These are phyloP conservation scores for Skeletonema potamos DNA, from an alignment of 108 stramenopile genomes.

Conservation along the genomic window DNA sequence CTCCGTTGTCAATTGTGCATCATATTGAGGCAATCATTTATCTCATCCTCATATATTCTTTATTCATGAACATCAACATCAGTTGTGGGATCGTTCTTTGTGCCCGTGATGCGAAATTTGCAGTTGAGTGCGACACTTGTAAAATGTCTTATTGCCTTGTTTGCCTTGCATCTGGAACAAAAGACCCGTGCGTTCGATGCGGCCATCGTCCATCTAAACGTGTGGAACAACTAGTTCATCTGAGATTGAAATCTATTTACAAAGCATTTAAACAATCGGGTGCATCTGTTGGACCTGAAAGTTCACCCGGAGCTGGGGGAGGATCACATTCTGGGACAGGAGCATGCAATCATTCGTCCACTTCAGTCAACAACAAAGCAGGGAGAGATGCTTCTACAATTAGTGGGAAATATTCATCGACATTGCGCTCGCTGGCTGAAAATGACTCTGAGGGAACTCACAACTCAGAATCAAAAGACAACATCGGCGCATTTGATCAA, in stretches of 20 bases:
- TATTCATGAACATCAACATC: not conserved
- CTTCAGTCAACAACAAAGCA: slow-evolving; percentile 5
- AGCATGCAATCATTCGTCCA: not conserved
- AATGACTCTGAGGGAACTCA: slow-evolving; percentile 24
- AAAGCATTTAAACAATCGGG: slow-evolving; percentile 88
- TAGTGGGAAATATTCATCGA: slow-evolving; percentile 48
- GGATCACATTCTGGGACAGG: slow-evolving; percentile 11
- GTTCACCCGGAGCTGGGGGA: slow-evolving; percentile 10
- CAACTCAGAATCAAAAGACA: slow-evolving; percentile 27
- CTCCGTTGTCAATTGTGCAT: not conserved
- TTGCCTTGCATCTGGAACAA: slow-evolving; percentile 84
- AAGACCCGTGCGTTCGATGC: slow-evolving; percentile 90
- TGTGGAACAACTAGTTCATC: slow-evolving; percentile 90
- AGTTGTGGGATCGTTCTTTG: slow-evolving; percentile 92
- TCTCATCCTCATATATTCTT: not conserved
- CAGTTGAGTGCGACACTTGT: slow-evolving; percentile 93
- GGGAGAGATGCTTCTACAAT: slow-evolving; percentile 38
- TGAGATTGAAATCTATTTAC: slow-evolving; percentile 89
- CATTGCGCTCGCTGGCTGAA: slow-evolving; percentile 45
- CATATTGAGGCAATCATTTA: not conserved
- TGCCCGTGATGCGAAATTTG: slow-evolving; percentile 91
- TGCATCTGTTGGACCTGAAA: slow-evolving; percentile 25
- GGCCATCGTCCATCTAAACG: slow-evolving; percentile 87
- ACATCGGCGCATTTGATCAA: slow-evolving; percentile 45
- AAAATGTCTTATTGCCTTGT: slow-evolving; percentile 89